Conservation (phyloP, 2,329 filamentous ascomycete genomes). For the Penicillium hordei region DNA sequence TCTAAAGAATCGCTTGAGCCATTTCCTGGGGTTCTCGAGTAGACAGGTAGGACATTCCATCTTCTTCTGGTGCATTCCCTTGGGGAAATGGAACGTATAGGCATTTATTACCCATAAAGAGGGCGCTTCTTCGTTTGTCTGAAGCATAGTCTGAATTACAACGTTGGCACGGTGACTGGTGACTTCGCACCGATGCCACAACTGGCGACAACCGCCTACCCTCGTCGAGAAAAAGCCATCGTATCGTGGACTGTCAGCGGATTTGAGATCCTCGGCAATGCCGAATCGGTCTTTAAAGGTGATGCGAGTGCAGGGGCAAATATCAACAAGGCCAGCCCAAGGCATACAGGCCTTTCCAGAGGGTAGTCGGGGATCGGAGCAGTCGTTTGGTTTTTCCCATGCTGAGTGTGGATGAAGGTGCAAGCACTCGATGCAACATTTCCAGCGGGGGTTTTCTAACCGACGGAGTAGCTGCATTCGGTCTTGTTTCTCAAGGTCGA, state of each 20-base stretch:
- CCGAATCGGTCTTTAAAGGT: not conserved
- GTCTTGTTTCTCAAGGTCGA: not conserved
- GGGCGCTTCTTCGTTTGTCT: too few relatives aligned
- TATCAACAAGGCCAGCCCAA: not conserved
- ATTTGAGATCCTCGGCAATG: not conserved
- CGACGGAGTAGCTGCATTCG: constrained; percentile 6
- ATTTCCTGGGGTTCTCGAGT: not conserved
- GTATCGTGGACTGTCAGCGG: too few relatives aligned
- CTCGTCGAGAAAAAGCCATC: too few relatives aligned
- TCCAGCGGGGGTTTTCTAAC: constrained; percentile 14
- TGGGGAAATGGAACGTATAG: not conserved
- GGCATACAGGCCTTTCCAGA: not conserved
- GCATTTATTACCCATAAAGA: not conserved
- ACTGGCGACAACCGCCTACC: not conserved
- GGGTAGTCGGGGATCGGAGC: not conserved
- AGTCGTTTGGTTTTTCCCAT: not conserved
- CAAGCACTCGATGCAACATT: constrained; percentile 10
- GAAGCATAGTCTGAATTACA: not conserved
- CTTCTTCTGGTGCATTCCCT: too few relatives aligned
- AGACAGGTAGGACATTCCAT: not conserved
- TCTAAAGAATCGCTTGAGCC: not conserved
- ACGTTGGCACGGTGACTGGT: not conserved
- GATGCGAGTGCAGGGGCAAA: not conserved
- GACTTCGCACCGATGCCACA: not conserved
- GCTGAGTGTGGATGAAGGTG: constrained; percentile 10